Conservation (phyloP, 2,329 filamentous ascomycete species). For the Clonostachys solani region DNA sequence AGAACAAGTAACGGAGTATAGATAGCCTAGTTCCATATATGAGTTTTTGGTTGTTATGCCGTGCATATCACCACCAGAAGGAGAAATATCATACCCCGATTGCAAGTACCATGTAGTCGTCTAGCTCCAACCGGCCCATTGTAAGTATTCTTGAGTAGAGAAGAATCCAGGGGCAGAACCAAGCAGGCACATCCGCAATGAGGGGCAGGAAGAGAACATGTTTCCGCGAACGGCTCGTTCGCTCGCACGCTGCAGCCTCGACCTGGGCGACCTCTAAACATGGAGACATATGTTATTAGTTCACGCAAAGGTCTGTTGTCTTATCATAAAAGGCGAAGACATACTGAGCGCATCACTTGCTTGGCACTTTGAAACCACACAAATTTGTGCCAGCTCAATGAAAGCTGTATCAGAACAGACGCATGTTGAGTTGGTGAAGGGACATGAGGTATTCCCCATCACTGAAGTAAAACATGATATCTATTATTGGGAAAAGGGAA, state of each 20-base stretch:
- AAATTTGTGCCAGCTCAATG: conserved; percentile 9
- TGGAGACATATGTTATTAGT: too few relatives aligned
- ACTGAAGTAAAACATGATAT: too few relatives aligned
- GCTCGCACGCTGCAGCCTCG: conserved; percentile 23
- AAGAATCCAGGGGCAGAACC: conserved; percentile 24
- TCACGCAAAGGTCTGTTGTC: too few relatives aligned
- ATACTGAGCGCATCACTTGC: conserved; percentile 17
- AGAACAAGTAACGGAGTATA: conserved; percentile 22
- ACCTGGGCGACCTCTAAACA: conserved; percentile 9
- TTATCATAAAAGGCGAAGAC: not conserved
- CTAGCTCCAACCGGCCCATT: conserved; percentile 19
- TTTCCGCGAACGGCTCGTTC: conserved; percentile 20
- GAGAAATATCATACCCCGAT: conserved; percentile 6
- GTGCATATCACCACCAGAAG: too few relatives aligned
- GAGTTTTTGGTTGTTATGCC: too few relatives aligned
- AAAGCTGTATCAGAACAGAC: conserved; percentile 16
- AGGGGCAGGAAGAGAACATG: conserved; percentile 23
- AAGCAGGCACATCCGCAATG: conserved; percentile 25
- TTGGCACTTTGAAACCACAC: conserved; percentile 15
- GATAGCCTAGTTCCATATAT: conserved; percentile 1
- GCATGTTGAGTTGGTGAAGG: conserved; percentile 13
- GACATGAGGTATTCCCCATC: not conserved
- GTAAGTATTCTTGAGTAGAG: conserved; percentile 27
- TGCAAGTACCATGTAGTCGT: conserved; percentile 32
- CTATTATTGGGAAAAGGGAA: too few relatives aligned